Percentiles rank a stretch among this genome's conserved stretches.
These are phyloP conservation scores for Cyberlindnera veronae DNA, from an alignment of 805 yeast genomes.

Conservation along the genomic window DNA sequence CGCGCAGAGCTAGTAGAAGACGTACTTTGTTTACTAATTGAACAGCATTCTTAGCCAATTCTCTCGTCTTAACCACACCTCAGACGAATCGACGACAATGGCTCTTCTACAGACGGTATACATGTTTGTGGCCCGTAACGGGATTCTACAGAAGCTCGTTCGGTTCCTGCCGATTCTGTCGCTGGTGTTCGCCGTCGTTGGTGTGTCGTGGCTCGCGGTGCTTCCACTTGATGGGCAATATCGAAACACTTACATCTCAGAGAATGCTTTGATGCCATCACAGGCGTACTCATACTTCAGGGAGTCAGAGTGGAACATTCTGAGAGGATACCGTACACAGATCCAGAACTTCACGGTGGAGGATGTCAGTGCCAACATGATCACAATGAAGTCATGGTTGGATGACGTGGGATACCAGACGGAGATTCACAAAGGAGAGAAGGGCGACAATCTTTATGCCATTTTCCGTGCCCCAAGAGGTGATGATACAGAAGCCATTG, in stretches of 20 bases:
- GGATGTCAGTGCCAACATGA: constrained; percentile 37
- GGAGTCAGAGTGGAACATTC: constrained; percentile 90
- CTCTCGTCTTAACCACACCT: background rate
- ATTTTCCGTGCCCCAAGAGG: constrained; percentile 91
- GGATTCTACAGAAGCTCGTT: constrained; percentile 44
- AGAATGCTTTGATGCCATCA: constrained; percentile 95
- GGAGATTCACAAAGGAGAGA: constrained; percentile 34
- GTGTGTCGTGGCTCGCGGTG: constrained; percentile 54
- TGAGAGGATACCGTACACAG: constrained; percentile 71
- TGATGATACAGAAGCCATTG: constrained; percentile 94
- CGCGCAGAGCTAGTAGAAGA: no score
- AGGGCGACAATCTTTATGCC: constrained; percentile 61
- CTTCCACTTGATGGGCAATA: constrained; percentile 81
- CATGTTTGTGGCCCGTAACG: constrained; percentile 40
- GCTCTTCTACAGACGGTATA: constrained; percentile 45
- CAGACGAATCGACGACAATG: constrained; percentile 31
- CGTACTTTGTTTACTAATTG: no score
- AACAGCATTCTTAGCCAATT: background rate
- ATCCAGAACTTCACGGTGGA: constrained; percentile 34
- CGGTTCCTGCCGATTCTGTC: constrained; percentile 43
- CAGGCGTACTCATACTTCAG: constrained; percentile 90
- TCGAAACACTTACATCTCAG: constrained; percentile 83
- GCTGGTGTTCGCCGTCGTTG: constrained; percentile 38
- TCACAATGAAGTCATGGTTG: constrained; percentile 54
- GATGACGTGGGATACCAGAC: constrained; percentile 71